phyloP scores from a whole-genome alignment of 2,329 filamentous ascomycete species.

The Pyrenophora teres region DNA sequence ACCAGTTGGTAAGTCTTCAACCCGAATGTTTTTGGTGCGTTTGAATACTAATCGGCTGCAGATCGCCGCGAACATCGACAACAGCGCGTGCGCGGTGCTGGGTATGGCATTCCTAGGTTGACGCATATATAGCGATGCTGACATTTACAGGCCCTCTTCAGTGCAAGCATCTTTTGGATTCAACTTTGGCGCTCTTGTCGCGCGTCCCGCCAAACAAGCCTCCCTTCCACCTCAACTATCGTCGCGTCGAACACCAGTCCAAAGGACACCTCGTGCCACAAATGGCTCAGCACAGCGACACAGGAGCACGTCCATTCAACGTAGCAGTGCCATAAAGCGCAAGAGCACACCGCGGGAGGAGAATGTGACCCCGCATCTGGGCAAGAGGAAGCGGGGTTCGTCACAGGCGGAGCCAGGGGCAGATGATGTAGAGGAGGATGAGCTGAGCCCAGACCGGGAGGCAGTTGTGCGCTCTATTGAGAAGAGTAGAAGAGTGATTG shows the following conservation, averaged over 20 bases:
- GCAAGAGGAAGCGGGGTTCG: slow-evolving; percentile 43
- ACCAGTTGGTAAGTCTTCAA: slow-evolving; percentile 33
- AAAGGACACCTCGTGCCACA: slow-evolving; percentile 22
- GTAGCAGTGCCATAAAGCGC: slow-evolving; percentile 25
- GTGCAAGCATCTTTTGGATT: slow-evolving; percentile 58
- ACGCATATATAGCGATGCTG: slow-evolving; percentile 15
- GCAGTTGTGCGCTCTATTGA: slow-evolving; percentile 33
- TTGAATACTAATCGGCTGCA: slow-evolving; percentile 27
- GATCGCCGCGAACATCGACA: slow-evolving; percentile 60
- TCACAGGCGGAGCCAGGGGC: slow-evolving; percentile 17
- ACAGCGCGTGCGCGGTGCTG: slow-evolving; percentile 63
- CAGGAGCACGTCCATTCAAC: slow-evolving; percentile 37
- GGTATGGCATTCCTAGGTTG: slow-evolving; percentile 49
- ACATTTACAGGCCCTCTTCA: slow-evolving; percentile 51
- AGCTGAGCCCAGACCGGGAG: slow-evolving; percentile 40
- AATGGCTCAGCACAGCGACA: slow-evolving; percentile 33
- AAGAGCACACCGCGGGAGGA: slow-evolving; percentile 22
- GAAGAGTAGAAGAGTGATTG: slow-evolving; percentile 32
- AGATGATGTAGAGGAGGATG: slow-evolving; percentile 36
- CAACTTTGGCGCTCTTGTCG: slow-evolving; percentile 32
- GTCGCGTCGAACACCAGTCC: slow-evolving; percentile 33
- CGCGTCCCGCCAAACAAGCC: slow-evolving; percentile 29
- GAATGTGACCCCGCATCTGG: slow-evolving; percentile 36
- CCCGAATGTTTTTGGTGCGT: neutral
- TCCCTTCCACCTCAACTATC: slow-evolving; percentile 33